Evolutionary conservation across 2,329 filamentous ascomycete genomes (phyloP).

Genomic region (Arthroderma sp.): DNA sequence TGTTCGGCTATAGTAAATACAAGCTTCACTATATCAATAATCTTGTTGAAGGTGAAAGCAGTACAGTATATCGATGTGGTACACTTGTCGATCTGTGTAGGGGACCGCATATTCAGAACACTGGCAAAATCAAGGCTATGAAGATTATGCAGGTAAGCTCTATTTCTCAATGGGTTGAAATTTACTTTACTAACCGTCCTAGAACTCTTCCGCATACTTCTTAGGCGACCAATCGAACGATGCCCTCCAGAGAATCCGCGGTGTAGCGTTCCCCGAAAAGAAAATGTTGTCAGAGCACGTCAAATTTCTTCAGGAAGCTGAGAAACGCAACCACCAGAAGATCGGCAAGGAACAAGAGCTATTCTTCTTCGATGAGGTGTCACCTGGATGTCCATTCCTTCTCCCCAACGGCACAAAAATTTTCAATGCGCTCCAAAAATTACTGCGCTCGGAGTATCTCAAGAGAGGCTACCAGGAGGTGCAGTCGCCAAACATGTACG

Average conservation of each 20-base stretch:
- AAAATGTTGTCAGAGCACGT: constrained; percentile 86
- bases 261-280: constrained; percentile 94
- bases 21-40: constrained; percentile 96
- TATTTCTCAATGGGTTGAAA: background rate
- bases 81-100: constrained; percentile 90
- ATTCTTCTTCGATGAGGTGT: constrained; percentile 90
- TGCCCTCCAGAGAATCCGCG: constrained; percentile 90
- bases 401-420: constrained; percentile 85
- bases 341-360: constrained; percentile 93
- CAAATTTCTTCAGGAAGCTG: constrained; percentile 93
- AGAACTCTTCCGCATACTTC: constrained; percentile 76
- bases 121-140: constrained; percentile 86
- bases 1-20: constrained; percentile 97
- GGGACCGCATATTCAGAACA: constrained; percentile 88
- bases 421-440: constrained; percentile 74
- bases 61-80: constrained; percentile 88
- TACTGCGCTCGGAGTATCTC: constrained; percentile 79
- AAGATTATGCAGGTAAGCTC: constrained; percentile 63
- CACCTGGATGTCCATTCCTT: constrained; percentile 88
- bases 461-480: constrained; percentile 91
- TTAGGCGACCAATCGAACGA: constrained; percentile 88
- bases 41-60: constrained; percentile 82
- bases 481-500: constrained; percentile 93
- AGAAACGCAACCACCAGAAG: constrained; percentile 87
- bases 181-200: constrained; percentile 11